Conservation (phyloP, 441 rosid species). For the Adansonia rubrostipa region DNA sequence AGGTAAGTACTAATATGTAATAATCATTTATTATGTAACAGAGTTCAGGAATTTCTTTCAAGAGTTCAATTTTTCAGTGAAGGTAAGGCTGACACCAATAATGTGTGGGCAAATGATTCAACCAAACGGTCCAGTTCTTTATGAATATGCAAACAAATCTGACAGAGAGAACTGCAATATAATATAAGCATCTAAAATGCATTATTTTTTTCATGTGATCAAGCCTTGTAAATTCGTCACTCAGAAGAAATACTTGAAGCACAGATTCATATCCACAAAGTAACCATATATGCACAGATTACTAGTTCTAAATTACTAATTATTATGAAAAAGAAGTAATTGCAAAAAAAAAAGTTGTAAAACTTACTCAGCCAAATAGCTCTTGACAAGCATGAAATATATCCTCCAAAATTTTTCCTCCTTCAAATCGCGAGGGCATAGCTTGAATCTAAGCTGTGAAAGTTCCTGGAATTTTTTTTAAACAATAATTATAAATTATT, state of each 20-base stretch:
- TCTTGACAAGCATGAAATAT: slow-evolving; percentile 76
- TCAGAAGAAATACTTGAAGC: background rate
- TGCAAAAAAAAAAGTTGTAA: background rate
- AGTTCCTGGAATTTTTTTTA: slow-evolving; percentile 59
- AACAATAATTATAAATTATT: background rate
- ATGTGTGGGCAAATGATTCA: background rate
- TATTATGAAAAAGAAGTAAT: slow-evolving; percentile 11
- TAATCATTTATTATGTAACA: background rate
- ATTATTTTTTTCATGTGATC: background rate
- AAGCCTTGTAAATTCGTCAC: background rate
- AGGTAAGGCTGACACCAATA: background rate
- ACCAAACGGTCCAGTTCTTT: background rate
- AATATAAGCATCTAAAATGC: background rate
- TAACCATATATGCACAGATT: background rate
- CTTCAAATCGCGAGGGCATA: slow-evolving; percentile 79
- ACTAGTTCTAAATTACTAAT: background rate
- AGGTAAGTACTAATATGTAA: background rate
- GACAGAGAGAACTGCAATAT: background rate
- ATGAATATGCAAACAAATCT: background rate
- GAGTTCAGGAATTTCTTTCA: background rate
- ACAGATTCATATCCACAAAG: background rate
- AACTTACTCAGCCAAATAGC: slow-evolving; percentile 20
- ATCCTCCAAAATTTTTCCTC: slow-evolving; percentile 83
- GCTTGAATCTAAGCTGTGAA: slow-evolving; percentile 73
- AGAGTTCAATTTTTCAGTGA: background rate